A percentile compares a stretch with the other conserved stretches of the same genome.
Evolutionary conservation across 2,329 filamentous ascomycete species (phyloP).

Genomic region (Epichloe scottii): DNA sequence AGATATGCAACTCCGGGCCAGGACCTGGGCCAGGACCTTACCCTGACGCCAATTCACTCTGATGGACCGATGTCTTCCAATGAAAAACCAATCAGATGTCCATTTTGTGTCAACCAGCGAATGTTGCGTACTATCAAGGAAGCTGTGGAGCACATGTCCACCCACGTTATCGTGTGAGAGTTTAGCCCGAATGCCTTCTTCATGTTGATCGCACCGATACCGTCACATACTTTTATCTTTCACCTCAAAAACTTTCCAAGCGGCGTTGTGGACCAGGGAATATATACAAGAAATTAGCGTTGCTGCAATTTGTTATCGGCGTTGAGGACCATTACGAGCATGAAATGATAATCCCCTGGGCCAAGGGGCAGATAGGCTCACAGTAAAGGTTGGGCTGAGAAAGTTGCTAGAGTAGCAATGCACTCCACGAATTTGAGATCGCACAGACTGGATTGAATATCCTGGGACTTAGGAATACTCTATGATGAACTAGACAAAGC

Average conservation of each 20-base stretch:
- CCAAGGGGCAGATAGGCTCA: not conserved
- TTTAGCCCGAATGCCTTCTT: not conserved
- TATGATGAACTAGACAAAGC: no score
- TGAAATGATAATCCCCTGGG: not conserved
- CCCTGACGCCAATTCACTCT: conserved; percentile 42
- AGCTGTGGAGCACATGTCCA: conserved; percentile 49
- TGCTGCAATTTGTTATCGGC: not conserved
- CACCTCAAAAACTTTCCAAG: not conserved
- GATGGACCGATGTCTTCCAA: conserved; percentile 31
- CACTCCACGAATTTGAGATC: no score
- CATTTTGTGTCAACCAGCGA: conserved; percentile 48
- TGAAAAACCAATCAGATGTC: conserved; percentile 42
- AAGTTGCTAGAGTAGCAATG: not conserved
- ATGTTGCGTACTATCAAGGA: conserved; percentile 50
- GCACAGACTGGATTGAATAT: no score
- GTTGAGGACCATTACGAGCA: not conserved
- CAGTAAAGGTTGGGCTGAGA: not conserved
- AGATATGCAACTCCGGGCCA: conserved; percentile 23
- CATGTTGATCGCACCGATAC: not conserved
- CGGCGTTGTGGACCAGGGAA: not conserved
- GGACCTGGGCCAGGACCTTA: conserved; percentile 30
- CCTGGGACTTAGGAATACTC: no score
- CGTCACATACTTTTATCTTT: not conserved
- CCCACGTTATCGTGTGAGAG: conserved; percentile 42
- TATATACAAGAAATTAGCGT: no score